A percentile compares a stretch with the other conserved stretches of the same genome.
Conservation (phyloP, 495 filamentous ascomycete genomes). For the Wilcoxina mikolae region DNA sequence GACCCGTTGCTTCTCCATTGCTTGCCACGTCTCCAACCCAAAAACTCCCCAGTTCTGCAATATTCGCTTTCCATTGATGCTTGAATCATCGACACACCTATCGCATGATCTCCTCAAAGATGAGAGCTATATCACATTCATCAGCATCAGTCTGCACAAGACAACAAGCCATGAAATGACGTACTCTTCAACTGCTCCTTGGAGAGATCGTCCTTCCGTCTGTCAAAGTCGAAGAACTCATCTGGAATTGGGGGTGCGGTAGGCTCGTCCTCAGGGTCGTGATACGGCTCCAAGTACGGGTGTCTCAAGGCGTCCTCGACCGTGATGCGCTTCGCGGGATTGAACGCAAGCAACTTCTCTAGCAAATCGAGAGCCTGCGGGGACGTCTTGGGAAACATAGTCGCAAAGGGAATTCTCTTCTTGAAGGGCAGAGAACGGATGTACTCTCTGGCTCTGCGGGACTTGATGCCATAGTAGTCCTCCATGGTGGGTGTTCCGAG, state of each 20-base stretch:
- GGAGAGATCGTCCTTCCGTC: slow-evolving; percentile 96
- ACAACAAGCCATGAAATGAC: slow-evolving; percentile 20
- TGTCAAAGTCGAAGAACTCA: slow-evolving; percentile 99
- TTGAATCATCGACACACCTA: too few species aligned
- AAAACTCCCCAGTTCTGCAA: too few species aligned
- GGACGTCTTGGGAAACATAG: slow-evolving; percentile 93
- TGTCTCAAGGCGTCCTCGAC: slow-evolving; percentile 96
- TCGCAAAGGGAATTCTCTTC: slow-evolving; percentile 98
- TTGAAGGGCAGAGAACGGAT: slow-evolving; percentile 99
- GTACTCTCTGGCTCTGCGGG: slow-evolving; percentile 91
- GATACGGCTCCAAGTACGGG: slow-evolving; percentile 96
- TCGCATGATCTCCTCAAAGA: slow-evolving; percentile 98
- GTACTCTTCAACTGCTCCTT: slow-evolving; percentile 92
- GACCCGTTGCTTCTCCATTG: too few species aligned
- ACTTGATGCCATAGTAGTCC: slow-evolving; percentile 99
- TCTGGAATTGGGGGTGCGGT: slow-evolving; percentile 92
- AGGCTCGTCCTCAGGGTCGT: slow-evolving; percentile 97
- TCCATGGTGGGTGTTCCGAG: slow-evolving; percentile 99
- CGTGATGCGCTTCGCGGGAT: slow-evolving; percentile 94
- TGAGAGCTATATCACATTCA: slow-evolving; percentile 52
- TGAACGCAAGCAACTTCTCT: slow-evolving; percentile 93
- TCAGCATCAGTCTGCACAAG: background rate
- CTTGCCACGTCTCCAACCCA: too few species aligned
- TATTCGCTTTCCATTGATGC: too few species aligned
- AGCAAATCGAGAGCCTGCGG: slow-evolving; percentile 85